Evolutionary conservation across 208 protist species (phyloP).

Genomic region (Naegleria lovaniensis): DNA sequence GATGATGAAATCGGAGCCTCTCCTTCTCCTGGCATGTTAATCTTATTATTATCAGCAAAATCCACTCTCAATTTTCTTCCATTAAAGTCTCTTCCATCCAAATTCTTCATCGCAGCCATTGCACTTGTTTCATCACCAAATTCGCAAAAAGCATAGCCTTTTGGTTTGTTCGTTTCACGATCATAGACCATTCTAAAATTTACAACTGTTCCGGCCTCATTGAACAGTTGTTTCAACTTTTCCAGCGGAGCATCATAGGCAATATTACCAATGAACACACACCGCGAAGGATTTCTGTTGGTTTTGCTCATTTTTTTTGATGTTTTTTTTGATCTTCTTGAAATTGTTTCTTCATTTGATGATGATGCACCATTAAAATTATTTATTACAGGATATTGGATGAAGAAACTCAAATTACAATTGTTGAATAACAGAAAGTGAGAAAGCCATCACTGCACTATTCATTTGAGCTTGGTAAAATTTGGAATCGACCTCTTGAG

Average conservation of each 20-base stretch:
- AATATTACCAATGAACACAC: slow-evolving; percentile 22
- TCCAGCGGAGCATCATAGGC: background rate
- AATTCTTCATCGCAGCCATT: background rate
- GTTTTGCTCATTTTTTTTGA: background rate
- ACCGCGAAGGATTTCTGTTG: background rate
- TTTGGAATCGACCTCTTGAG: background rate
- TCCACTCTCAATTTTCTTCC: background rate
- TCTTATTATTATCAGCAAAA: slow-evolving; percentile 22
- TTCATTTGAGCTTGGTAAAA: background rate
- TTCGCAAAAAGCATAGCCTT: slow-evolving; percentile 23
- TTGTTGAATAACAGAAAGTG: background rate
- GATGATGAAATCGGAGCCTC: background rate
- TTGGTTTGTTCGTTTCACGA: background rate
- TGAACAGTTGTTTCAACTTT: background rate
- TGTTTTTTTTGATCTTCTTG: no score
- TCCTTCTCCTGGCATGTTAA: slow-evolving; percentile 23
- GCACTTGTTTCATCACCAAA: background rate
- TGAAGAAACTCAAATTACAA: no score
- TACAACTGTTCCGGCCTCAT: background rate
- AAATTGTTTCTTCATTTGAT: no score
- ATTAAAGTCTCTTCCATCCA: slow-evolving; percentile 3
- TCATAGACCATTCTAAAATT: slow-evolving; percentile 20
- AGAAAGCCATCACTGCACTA: background rate
- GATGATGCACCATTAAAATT: no score
- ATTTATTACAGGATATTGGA: no score